phyloP scores from a whole-genome alignment of 306 rosid species.

The Luffa aegyptiaca region DNA sequence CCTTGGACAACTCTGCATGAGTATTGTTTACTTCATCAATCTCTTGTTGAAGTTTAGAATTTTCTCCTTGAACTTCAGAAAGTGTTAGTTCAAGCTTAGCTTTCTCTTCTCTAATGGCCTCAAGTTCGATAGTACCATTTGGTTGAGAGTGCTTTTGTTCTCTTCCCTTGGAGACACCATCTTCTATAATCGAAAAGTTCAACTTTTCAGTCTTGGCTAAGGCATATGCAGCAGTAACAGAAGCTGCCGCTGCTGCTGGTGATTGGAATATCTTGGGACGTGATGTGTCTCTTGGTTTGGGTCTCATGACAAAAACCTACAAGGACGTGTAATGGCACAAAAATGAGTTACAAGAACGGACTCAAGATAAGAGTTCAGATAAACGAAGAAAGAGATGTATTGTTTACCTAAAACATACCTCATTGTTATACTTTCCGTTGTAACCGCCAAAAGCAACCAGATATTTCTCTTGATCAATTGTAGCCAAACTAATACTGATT shows the following conservation, averaged over 20 bases:
- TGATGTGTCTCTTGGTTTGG: slow-evolving; percentile 45
- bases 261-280: slow-evolving; percentile 89
- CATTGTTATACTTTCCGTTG: slow-evolving; percentile 90
- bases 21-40: slow-evolving; percentile 56
- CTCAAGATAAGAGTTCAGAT: background rate
- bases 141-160: slow-evolving; percentile 23
- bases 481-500: slow-evolving; percentile 56
- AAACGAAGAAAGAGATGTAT: background rate
- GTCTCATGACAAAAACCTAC: slow-evolving; percentile 80
- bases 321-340: background rate
- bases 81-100: slow-evolving; percentile 43
- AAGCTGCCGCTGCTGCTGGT: slow-evolving; percentile 97
- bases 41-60: slow-evolving; percentile 14
- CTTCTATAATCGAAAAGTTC: slow-evolving; percentile 35
- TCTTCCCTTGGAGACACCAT: slow-evolving; percentile 30
- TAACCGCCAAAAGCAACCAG: slow-evolving; percentile 94
- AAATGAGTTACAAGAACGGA: background rate
- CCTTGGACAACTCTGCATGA: slow-evolving; percentile 88
- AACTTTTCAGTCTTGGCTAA: slow-evolving; percentile 65
- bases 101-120: slow-evolving; percentile 56
- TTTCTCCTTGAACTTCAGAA: slow-evolving; percentile 40
- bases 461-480: slow-evolving; percentile 62
- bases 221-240: slow-evolving; percentile 95
- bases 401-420: slow-evolving; percentile 36
- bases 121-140: slow-evolving; percentile 23